phyloP scores from a whole-genome alignment of 2,329 filamentous ascomycete species.

The Penicillium sp. region DNA sequence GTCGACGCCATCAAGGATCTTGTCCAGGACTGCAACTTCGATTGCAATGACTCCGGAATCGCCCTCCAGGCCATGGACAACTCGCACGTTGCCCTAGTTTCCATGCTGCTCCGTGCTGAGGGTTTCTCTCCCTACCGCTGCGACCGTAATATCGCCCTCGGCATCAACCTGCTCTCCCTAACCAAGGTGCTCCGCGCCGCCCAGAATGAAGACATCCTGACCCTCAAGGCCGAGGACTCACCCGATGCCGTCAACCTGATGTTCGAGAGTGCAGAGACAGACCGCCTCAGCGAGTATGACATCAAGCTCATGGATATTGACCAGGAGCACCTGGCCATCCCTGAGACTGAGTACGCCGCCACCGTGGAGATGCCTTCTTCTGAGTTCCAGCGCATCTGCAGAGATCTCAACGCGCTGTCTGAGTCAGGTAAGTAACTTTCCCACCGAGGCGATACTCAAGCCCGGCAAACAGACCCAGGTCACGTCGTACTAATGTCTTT shows the following conservation, averaged over 20 bases:
- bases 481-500: slow-evolving; percentile 13
- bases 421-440: slow-evolving; percentile 73
- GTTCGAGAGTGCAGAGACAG: slow-evolving; percentile 85
- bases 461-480: not conserved
- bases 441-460: not conserved
- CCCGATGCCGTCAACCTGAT: slow-evolving; percentile 93
- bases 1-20: slow-evolving; percentile 99
- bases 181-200: slow-evolving; percentile 96
- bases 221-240: slow-evolving; percentile 94
- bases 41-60: slow-evolving; percentile 99
- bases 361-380: slow-evolving; percentile 82
- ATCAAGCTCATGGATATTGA: slow-evolving; percentile 99
- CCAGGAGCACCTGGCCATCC: slow-evolving; percentile 97
- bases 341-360: slow-evolving; percentile 96
- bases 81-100: slow-evolving; percentile 97
- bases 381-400: slow-evolving; percentile 94
- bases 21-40: slow-evolving; percentile 99
- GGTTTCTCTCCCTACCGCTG: slow-evolving; percentile 93
- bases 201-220: slow-evolving; percentile 90
- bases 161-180: slow-evolving; percentile 92
- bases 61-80: slow-evolving; percentile 99
- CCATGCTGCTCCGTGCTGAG: slow-evolving; percentile 97
- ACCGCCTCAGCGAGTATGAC: slow-evolving; percentile 97
- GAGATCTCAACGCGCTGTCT: slow-evolving; percentile 85
- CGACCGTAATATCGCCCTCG: slow-evolving; percentile 97